Base-by-base conservation (phyloP, 1,139 yeast species). In the Saccharomycopsis hybrid region DNA sequence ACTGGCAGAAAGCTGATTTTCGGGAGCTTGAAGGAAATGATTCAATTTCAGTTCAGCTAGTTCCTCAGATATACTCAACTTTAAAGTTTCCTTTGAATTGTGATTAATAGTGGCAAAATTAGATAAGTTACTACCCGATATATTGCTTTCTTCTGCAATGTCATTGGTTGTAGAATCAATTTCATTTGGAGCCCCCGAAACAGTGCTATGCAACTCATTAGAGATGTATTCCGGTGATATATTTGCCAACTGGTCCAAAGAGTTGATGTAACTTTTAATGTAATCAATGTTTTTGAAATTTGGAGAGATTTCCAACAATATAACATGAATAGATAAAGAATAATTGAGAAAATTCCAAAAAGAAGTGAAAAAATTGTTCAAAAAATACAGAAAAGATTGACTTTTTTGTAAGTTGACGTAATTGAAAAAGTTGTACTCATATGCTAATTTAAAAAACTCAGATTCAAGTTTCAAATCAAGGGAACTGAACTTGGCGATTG, bases 161-260 rank as follows among this genome's bases (percentile, higher is more conserved):
- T 31, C 9, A 9, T 9, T 31, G 33, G 33, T 9, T 5, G 33
- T 31, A 31, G 5, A 7, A 9, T 9, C 33, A 31, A 7, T 31
- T 31, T 9, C 33, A 9, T 7, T 31, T 5, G 33, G 8, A 9
- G 33, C 33, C 5, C 5, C 33, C 5, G 5, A 7, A 31, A 31
- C 33, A n/a, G n/a, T n/a, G n/a, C 38, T 40, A 24, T 25, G 40
- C 11, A 24, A 24, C 31, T 27, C 32, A 31, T 39, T 47, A 35
- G 44, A 5, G 39, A 47, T 47, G 28, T 39, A 25, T 24, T 50
- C 53, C 8, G 50, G 53, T 4, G 48, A 43, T n/a, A 50, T 32
- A n/a, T 36, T 29, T 35, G 53, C 43, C 13, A 50, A 41, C 37
- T 50, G 50, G 46, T 50, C 53, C 24, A 50, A 35, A 11, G 51